Evolutionary conservation across 1,139 yeast genomes (phyloP), one percentile per base, ranked within the genome.

Genomic region (Magnusiomyces tetraspermus): DNA sequence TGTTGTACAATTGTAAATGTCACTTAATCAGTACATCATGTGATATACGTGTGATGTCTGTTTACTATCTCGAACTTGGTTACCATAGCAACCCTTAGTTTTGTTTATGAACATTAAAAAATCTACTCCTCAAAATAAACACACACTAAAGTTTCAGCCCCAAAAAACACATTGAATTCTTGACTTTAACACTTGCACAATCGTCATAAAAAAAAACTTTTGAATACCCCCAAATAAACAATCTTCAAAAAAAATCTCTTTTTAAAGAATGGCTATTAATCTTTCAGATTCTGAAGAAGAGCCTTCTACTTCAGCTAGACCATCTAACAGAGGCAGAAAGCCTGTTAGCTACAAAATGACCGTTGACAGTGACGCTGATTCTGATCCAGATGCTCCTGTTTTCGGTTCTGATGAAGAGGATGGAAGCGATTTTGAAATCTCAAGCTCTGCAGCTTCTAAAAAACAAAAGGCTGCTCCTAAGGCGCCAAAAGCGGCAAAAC

Each of bases 361-460:
- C 1, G 42, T 43, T 13, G 49, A 41, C 10, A 48, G 43, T 28
- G 53, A 53, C 23, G 48, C 23, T 31, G 51, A 52, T 41, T 50
- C 52, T 22, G 46, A 43, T 19, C n/a, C n/a, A n/a, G 45, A 48
- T 30, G 42, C 30, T 23, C 4, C 11, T 23, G 15, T 36, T 3
- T 11, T 22, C 5, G 52, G 38, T 21, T n/a, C n/a, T n/a, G 51
- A 21, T 19, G 58, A 47, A 19, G 58, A 55, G 23, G 56, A 54
- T 30, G 63, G 52, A 37, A 60, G 55, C 46, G 64, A 60, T 33
- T 58, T 57, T 44, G 59, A 51, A 19, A 42, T 55, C 17, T 58
- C 54, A n/a, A 49, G 47, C n/a, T 50, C 48, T 17, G 49, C 48
- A 21, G 17, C 48, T 4, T 24, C 50, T 13, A 52, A 52, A 56